Evolutionary conservation across 2,329 filamentous ascomycete genomes (phyloP).

Genomic region (Aureobasidium sp.): DNA sequence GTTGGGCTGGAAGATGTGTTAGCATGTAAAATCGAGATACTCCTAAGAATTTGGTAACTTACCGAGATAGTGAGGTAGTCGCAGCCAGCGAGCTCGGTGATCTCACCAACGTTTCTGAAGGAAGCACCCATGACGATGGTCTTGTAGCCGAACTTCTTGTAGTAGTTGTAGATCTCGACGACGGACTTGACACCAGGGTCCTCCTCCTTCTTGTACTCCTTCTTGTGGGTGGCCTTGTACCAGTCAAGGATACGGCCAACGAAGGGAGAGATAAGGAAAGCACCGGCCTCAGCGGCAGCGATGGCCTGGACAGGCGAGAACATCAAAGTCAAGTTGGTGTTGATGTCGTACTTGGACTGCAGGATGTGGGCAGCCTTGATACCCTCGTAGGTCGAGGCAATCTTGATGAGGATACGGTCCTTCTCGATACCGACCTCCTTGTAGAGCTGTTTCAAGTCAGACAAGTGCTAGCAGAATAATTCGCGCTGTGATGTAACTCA

Average conservation of each 20-base stretch:
- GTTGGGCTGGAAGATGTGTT: conserved; percentile 54
- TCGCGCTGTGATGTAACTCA: conserved; percentile 38
- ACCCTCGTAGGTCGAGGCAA: conserved; percentile 98
- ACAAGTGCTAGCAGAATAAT: not conserved
- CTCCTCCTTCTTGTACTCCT: conserved; percentile 80
- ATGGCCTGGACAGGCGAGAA: conserved; percentile 95
- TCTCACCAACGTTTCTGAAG: conserved; percentile 93
- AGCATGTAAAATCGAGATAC: conserved; percentile 8
- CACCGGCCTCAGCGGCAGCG: conserved; percentile 85
- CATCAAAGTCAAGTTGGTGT: conserved; percentile 98
- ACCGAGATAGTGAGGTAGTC: conserved; percentile 98
- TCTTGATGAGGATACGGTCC: conserved; percentile 95
- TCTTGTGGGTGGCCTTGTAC: conserved; percentile 95
- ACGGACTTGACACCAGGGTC: conserved; percentile 96
- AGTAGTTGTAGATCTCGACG: conserved; percentile 97
- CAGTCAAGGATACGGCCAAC: conserved; percentile 98
- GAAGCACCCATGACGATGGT: conserved; percentile 99
- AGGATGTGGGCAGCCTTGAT: conserved; percentile 98
- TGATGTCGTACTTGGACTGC: conserved; percentile 90
- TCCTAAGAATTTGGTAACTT: conserved; percentile 33
- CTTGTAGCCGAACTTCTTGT: conserved; percentile 99
- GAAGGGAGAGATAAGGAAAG: conserved; percentile 98
- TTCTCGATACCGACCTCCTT: conserved; percentile 84
- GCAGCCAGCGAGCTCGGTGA: conserved; percentile 95
- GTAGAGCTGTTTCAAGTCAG: conserved; percentile 64